Conservation (phyloP, 73 alveolate species). For the Paramecium primaurelia region DNA sequence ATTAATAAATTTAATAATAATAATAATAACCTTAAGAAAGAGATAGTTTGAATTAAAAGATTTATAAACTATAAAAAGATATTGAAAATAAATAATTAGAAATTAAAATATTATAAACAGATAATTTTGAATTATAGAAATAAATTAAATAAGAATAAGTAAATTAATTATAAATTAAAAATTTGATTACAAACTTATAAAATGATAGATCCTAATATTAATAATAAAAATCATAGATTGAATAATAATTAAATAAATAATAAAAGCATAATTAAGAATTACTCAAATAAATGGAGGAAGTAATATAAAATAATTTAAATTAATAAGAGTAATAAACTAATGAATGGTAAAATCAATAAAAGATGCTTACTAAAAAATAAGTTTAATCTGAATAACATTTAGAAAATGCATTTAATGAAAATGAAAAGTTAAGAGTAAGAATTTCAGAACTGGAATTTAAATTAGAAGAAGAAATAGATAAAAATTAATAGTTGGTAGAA, state of each 20-base stretch:
- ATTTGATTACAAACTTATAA: neutral
- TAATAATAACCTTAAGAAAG: neutral
- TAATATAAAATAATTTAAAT: neutral
- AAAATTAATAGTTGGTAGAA: neutral
- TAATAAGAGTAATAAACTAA: neutral
- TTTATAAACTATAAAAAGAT: neutral
- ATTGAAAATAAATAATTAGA: neutral
- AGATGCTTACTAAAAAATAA: neutral
- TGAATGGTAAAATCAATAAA: neutral
- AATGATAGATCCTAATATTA: neutral
- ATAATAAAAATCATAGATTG: neutral
- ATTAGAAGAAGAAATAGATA: neutral
- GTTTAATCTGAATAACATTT: neutral
- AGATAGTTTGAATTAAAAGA: neutral
- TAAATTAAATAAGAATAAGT: neutral
- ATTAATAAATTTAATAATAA: neutral
- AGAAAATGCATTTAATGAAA: neutral
- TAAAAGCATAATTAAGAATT: neutral
- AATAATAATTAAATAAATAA: neutral
- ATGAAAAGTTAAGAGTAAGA: neutral
- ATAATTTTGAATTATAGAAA: neutral
- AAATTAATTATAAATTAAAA: neutral
- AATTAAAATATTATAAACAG: neutral
- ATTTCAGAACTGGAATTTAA: neutral
- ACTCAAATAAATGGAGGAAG: neutral